Percentiles rank a stretch among this genome's conserved stretches.
phyloP scores from a whole-genome alignment of 148 eudicot genomes.

The Beta vulgaris region DNA sequence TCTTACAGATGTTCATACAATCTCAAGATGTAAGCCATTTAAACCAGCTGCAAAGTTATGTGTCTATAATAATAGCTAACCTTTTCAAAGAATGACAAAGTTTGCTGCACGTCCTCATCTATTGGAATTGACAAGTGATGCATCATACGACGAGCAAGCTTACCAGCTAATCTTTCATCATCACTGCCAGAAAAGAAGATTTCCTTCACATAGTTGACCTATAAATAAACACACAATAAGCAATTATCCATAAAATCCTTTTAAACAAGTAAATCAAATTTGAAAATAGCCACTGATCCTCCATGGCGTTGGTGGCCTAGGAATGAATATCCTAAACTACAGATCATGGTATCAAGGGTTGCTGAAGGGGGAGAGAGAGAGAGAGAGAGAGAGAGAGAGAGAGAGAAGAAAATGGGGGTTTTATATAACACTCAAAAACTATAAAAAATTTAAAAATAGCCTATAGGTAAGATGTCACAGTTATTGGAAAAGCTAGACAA shows the following conservation, averaged over 20 bases:
- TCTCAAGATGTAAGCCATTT: background rate
- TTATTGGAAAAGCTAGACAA: background rate
- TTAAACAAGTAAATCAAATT: background rate
- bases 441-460: background rate
- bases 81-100: slow-evolving; percentile 81
- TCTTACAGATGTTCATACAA: background rate
- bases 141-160: slow-evolving; percentile 75
- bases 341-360: too few relatives aligned
- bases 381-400: too few relatives aligned
- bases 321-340: background rate
- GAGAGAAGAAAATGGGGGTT: too few relatives aligned
- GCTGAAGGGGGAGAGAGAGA: too few relatives aligned
- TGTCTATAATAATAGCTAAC: slow-evolving; percentile 29
- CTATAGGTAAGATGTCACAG: background rate
- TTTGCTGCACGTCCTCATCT: slow-evolving; percentile 80
- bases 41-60: background rate
- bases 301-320: background rate
- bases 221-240: slow-evolving; percentile 34
- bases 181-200: slow-evolving; percentile 64
- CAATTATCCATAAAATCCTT: slow-evolving; percentile 10
- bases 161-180: slow-evolving; percentile 42
- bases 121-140: slow-evolving; percentile 60
- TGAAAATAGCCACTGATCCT: slow-evolving; percentile 2
- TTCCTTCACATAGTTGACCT: slow-evolving; percentile 81
- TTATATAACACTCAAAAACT: too few relatives aligned